These are phyloP conservation scores for Fusarium sp. DNA, from an alignment of 2,329 filamentous ascomycete species.

Conservation along the genomic window DNA sequence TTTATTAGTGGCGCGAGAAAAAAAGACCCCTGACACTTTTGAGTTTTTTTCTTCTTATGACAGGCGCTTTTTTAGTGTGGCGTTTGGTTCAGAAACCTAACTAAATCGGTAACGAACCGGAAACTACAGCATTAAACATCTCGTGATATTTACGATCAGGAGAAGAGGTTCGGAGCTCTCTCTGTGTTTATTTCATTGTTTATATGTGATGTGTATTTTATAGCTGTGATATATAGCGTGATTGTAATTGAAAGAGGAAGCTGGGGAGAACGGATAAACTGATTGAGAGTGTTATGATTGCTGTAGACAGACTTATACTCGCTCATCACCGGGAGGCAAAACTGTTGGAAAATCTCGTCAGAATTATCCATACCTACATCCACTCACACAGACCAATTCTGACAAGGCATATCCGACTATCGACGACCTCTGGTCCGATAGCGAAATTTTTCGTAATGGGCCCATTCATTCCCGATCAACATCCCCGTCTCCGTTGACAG, in stretches of 20 bases:
- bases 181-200: neutral
- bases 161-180: neutral
- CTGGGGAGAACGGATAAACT: neutral
- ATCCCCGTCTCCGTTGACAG: constrained; percentile 22
- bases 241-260: neutral
- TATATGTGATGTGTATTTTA: neutral
- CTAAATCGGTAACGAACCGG: constrained; percentile 13
- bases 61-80: neutral
- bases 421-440: constrained; percentile 13
- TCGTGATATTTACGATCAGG: constrained; percentile 23
- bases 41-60: constrained; percentile 6
- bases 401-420: neutral
- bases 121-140: constrained; percentile 22
- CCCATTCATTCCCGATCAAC: constrained; percentile 38
- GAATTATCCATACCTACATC: neutral
- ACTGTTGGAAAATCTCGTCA: constrained; percentile 2
- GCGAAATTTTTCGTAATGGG: constrained; percentile 42
- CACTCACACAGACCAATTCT: constrained; percentile 18
- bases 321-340: constrained; percentile 31
- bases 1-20: constrained; percentile 10
- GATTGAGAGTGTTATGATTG: constrained; percentile 1
- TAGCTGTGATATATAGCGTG: neutral
- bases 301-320: neutral
- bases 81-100: constrained; percentile 10
- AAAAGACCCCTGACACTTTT: constrained; percentile 10